Percentiles rank a stretch among this genome's conserved stretches.
phyloP scores from a whole-genome alignment of 441 rosid genomes.

The Populus hybrid region DNA sequence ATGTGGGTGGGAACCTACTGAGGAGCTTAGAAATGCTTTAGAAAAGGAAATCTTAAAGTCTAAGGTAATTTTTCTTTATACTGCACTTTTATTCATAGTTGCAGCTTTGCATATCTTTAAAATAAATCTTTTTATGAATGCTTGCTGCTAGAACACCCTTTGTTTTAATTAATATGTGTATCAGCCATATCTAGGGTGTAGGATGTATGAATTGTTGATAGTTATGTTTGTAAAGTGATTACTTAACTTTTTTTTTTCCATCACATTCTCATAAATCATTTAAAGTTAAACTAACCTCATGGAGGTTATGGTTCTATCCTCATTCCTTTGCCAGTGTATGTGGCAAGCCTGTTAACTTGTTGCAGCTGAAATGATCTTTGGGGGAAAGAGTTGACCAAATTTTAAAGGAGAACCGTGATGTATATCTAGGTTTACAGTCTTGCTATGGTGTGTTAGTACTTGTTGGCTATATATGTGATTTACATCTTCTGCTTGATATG shows the following conservation, averaged over 20 bases:
- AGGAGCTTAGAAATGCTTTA: slow-evolving; percentile 63
- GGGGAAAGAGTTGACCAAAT: slow-evolving; percentile 5
- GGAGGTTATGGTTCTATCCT: neutral
- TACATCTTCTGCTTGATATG: neutral
- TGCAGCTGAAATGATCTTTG: neutral
- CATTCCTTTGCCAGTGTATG: slow-evolving; percentile 1
- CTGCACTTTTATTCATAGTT: slow-evolving; percentile 1
- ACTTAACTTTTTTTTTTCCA: neutral
- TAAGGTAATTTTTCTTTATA: slow-evolving; percentile 48
- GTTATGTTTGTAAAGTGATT: neutral
- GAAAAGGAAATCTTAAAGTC: slow-evolving; percentile 65
- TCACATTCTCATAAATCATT: neutral
- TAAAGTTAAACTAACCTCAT: neutral
- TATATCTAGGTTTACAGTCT: slow-evolving; percentile 5
- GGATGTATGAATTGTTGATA: neutral
- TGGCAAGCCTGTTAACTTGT: neutral
- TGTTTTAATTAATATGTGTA: neutral
- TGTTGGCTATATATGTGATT: neutral
- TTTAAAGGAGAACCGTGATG: neutral
- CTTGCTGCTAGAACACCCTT: neutral
- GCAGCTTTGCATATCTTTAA: neutral
- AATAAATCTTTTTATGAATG: neutral
- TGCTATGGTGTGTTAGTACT: neutral
- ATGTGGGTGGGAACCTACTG: slow-evolving; percentile 32
- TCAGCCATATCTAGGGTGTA: neutral